Evolutionary conservation across 306 rosid genomes (phyloP), one percentile per base, ranked within the genome.

Genomic region (Oxytropis ochrocephala): DNA sequence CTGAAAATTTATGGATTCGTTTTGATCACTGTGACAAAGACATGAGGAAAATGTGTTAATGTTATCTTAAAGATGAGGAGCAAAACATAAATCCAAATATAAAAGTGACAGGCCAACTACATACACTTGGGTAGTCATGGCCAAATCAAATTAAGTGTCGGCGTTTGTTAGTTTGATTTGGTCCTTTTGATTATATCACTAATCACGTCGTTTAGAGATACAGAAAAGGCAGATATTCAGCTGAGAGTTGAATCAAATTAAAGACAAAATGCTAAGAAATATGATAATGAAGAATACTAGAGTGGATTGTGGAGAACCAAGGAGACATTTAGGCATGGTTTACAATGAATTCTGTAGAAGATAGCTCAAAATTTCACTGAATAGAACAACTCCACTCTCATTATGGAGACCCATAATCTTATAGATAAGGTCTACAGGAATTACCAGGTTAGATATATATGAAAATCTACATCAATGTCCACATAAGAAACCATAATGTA

Each of bases 51-150:
- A 57, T 33, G 8, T 1, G 17, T 48, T 36, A 46, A 42, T 11
- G 33, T 61, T 32, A 50, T 76, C 72, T 61, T 69, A 51, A 19
- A 51, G 64, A 38, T 14, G 21, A 32, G 35, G 5, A 36, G 0
- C n/a, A 2, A 54, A 36, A 50, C 13, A 55, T 63, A 72, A 12
- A 6, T 16, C 19, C 42, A 72, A 46, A 63, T 24, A 18, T 10
- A 65, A 56, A 11, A 11, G 52, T 64, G 73, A 70, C 77, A 55
- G 11, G 62, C 30, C 18, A 63, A 10, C 81, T 5, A 30, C 70
- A 13, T 5, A 30, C 70, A 13, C 27, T 59, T 58, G 50, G 18
- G 44, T 56, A 19, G 7, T 38, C 60, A 67, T 54, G 10, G 11
- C 67, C 54, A 47, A 64, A 32, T 49, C 13, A 65, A 32, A 32